Evolutionary conservation across 2,329 filamentous ascomycete genomes (phyloP), one percentile per base, ranked within the genome.

Genomic region (Pestalotiopsis sp.): DNA sequence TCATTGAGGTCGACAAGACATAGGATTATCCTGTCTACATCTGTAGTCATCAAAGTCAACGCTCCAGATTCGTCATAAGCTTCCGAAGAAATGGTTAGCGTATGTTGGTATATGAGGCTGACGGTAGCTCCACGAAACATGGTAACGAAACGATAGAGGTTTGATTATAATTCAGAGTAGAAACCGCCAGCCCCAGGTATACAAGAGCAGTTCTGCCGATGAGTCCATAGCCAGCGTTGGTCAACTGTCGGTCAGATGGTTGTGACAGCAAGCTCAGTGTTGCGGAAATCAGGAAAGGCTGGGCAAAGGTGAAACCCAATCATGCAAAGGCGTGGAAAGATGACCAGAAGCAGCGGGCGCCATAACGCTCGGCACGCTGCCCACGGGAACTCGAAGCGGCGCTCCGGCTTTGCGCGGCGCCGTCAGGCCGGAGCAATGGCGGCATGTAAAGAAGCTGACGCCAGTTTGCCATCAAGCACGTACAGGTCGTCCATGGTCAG

Each of bases 21-120:
- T 0, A 71, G 48, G 1, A 77, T 72, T 2, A 85, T 78, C 6
- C 79, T 76, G 67, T 84, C 83, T 13, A 85, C 75, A 61, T 86
- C 84, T 3, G 82, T 78, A 66, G 69, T 83, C 83, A 85, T 85
- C 3, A 85, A 75, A 0, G 83, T 85, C 59, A 85, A 69, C 0
- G 82, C 78, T 0, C 81, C 79, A 3, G 79, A 76, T 20, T 82
- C 78, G 38, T 81, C 78, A 3, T 78, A 73, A 0, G 20, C 39
- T 9, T 26, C n/a, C 11, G 39, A 22, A 48, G 20, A 24, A 26
- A 75, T 71, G 70, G 68, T 0, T 75, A 77, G 0, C 78, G 79
- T 67, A 80, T 78, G 6, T 69, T 48, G 68, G 62, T 80, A 82
- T 2, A 82, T 73, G 3, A 72, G 73, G 0, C 76, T 71, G 2